Percentiles rank a stretch among this genome's conserved stretches.
phyloP scores from a whole-genome alignment of 176 grass and related monocot species.

The barley (Hordeum vulgare) region DNA sequence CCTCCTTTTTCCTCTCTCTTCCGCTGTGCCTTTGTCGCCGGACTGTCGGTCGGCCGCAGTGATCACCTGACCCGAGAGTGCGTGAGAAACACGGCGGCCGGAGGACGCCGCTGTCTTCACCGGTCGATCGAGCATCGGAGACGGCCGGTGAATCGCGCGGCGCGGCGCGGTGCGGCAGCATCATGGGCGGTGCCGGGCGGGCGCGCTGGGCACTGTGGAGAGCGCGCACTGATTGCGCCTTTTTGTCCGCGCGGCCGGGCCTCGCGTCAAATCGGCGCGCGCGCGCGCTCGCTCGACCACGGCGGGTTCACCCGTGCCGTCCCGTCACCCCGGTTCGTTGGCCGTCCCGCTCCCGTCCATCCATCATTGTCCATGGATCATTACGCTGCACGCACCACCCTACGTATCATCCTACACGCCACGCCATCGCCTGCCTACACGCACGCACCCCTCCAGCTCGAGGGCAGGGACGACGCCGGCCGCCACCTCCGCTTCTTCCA shows the following conservation, averaged over 20 bases:
- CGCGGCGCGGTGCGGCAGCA: too few species aligned
- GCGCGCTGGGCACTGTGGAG: background rate
- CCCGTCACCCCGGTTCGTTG: background rate
- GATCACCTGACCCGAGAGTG: too few species aligned
- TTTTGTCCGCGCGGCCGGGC: background rate
- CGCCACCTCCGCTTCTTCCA: background rate
- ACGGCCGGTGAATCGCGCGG: too few species aligned
- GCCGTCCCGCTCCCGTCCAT: background rate
- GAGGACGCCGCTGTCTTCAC: too few species aligned
- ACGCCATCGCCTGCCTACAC: background rate
- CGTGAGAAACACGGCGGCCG: background rate
- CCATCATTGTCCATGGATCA: slow-evolving; percentile 35
- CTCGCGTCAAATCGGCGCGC: slow-evolving; percentile 33
- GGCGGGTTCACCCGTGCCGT: background rate
- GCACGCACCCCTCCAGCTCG: background rate
- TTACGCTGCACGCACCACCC: slow-evolving; percentile 6
- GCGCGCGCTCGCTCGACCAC: background rate
- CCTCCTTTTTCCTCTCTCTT: background rate
- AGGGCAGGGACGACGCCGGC: background rate
- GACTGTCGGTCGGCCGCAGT: background rate
- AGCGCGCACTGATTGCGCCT: slow-evolving; percentile 9
- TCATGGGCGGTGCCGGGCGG: too few species aligned
- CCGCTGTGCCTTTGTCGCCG: background rate
- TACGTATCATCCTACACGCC: background rate
- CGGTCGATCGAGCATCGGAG: too few species aligned